phyloP scores from a whole-genome alignment of 305 asterid genomes.

The Rubia peregrina region DNA sequence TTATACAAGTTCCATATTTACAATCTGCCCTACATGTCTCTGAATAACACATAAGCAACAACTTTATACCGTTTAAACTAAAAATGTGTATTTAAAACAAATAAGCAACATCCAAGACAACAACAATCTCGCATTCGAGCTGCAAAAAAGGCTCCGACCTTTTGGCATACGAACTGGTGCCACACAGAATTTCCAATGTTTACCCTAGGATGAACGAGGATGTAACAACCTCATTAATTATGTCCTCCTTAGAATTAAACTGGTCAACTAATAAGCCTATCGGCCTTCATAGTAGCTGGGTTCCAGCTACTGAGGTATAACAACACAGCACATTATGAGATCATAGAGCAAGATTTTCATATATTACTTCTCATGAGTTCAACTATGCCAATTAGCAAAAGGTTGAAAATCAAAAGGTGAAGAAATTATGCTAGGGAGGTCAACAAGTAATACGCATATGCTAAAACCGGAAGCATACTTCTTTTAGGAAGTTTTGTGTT shows the following conservation, averaged over 20 bases:
- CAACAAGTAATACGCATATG: not conserved
- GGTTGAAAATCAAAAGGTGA: not conserved
- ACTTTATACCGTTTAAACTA: too few relatives aligned
- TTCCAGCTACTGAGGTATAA: conserved; percentile 71
- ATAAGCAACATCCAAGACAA: too few relatives aligned
- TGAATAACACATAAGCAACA: too few relatives aligned
- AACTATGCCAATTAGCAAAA: not conserved
- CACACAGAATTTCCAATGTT: too few relatives aligned
- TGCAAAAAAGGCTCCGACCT: too few relatives aligned
- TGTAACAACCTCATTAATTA: conserved; percentile 80
- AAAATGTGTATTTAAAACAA: too few relatives aligned
- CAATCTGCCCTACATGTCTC: too few relatives aligned
- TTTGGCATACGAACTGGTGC: too few relatives aligned
- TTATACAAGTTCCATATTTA: too few relatives aligned
- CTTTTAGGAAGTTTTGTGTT: not conserved
- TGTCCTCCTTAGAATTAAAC: conserved; percentile 88
- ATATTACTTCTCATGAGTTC: not conserved
- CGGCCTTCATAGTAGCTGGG: conserved; percentile 92
- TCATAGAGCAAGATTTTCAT: not conserved
- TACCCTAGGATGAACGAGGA: conserved; percentile 97
- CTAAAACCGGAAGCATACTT: not conserved
- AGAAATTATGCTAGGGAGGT: not conserved
- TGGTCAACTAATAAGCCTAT: conserved; percentile 85
- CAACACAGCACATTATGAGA: not conserved
- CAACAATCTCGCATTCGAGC: too few relatives aligned